Evolutionary conservation across 208 protist species (phyloP), one percentile per base, ranked within the genome.

Genomic region (Vickermania ingenoplastis): DNA sequence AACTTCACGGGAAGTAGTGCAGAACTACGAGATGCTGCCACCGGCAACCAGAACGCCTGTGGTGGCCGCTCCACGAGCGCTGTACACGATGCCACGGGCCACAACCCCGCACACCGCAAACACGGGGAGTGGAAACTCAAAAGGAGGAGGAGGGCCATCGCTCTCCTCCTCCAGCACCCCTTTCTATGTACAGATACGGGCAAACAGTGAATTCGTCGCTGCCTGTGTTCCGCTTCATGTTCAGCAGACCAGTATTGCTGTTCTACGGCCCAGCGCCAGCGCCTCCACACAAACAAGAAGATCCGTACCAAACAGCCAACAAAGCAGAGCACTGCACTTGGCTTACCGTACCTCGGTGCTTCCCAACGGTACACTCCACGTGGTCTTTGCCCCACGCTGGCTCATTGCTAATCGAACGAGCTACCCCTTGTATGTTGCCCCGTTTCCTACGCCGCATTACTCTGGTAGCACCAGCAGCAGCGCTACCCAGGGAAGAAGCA

Each of bases 311-410:
- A 53, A 60, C 1, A 25, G 53, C 53, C 2, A n/a, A n/a, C 25
- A 17, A 13, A 45, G 14, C 14, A 67, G 4, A 29, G 21, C 41
- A 36, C 63, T 87, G 26, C 85, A 95, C 62, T 67, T 95, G 24
- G 73, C 83, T 1, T 92, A 90, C 69, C 54, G 76, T 2, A 76
- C 77, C 0, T 57, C 77, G 36, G 56, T 91, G 14, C 76, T 84
- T 48, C 69, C 73, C 55, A 73, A 57, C 57, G 85, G 89, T 2
- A 64, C 76, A 0, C 45, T 79, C 17, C 73, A 85, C 23, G 82
- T 95, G 25, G 76, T 65, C n/a, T 81, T 95, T 56, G 78, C 80
- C 3, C 86, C 85, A 23, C 89, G 85, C 2, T 95, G 89, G 86
- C 64, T 91, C 21, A 23, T 95, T n/a, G 77, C 86, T 17, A 95